A percentile compares a stretch with the other conserved stretches of the same genome.
These are phyloP conservation scores for Cryptococcus maquisensis DNA, from an alignment of 1,284 basidiomycete species.

Conservation along the genomic window DNA sequence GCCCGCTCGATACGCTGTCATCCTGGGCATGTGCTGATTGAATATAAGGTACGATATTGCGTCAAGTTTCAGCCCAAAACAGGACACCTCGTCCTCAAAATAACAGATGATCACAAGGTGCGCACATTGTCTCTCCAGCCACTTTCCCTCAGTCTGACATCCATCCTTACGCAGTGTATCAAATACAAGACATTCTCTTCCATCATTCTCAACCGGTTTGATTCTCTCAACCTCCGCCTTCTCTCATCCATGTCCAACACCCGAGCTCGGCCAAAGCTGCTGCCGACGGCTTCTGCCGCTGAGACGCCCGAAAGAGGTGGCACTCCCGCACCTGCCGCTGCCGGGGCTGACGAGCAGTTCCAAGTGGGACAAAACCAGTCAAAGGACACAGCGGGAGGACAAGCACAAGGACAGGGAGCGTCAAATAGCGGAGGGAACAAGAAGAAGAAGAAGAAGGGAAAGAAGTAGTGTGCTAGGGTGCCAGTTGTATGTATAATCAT, in stretches of 20 bases:
- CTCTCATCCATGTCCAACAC: conserved; percentile 40
- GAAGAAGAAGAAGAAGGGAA: conserved; percentile 39
- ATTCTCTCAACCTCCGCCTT: conserved; percentile 68
- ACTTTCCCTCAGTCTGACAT: neutral
- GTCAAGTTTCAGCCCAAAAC: conserved; percentile 80
- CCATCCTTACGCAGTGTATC: conserved; percentile 65
- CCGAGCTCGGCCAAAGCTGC: conserved; percentile 5
- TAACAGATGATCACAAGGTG: conserved; percentile 82
- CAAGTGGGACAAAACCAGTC: neutral
- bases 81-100: conserved; percentile 80
- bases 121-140: conserved; percentile 40
- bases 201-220: conserved; percentile 90
- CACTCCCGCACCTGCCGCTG: conserved; percentile 13
- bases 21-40: neutral
- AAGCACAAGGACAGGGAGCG: conserved; percentile 1
- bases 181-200: conserved; percentile 92
- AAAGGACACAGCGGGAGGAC: neutral
- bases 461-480: neutral
- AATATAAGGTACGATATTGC: conserved; percentile 70
- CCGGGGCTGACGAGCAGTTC: neutral
- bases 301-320: conserved; percentile 14
- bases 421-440: conserved; percentile 25
- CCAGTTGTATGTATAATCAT: too few species aligned
- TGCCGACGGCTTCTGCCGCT: neutral
- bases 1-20: conserved; percentile 1